Base-by-base conservation (phyloP, 306 rosid species). In the Pueraria montana region DNA sequence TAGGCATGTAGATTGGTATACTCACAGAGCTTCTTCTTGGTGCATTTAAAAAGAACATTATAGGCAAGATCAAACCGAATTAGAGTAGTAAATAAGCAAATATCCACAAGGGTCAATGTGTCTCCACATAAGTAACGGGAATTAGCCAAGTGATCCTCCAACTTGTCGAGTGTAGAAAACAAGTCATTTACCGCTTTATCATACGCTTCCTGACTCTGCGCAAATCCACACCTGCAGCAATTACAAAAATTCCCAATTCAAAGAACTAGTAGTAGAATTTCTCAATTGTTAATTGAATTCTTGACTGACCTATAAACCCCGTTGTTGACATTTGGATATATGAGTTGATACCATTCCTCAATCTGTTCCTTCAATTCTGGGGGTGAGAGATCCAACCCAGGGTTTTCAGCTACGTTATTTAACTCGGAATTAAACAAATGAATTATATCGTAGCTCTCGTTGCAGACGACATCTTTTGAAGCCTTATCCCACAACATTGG, bases 201-300 rank as follows among this genome's bases (percentile, higher is more conserved):
- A 56, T 92, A 94, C 26, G 97, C 98, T 75, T 87, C 87, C 83
- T 94, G 99, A 30, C 96, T 92, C 86, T 96, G 94, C n/a, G 98
- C 98, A 89, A 96, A 94, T 18, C 99, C 98, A 80, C 98, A 94
- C 77, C 97, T 92, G 86, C 70, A 80, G 86, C 70, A 80, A 49
- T 27, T 14, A 1, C 71, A 65, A 38, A 13, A 16, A 4, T 40
- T 10, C 18, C 26, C 64, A 62, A 21, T 68, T 67, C 17, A 3
- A 80, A 2, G 30, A 65, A 16, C 26, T 11, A 63, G 40, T 5
- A 55, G 2, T n/a, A n/a, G n/a, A 4, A 40, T 14, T 26, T 50
- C 8, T 17, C 20, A 34, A 40, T 40, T 69, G 1, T 11, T 0
- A 11, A n/a, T n/a, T n/a, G n/a, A n/a, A 30, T 21, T 27, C 18